phyloP scores from a whole-genome alignment of 2,329 filamentous ascomycete genomes.

The Fusarium longipes region DNA sequence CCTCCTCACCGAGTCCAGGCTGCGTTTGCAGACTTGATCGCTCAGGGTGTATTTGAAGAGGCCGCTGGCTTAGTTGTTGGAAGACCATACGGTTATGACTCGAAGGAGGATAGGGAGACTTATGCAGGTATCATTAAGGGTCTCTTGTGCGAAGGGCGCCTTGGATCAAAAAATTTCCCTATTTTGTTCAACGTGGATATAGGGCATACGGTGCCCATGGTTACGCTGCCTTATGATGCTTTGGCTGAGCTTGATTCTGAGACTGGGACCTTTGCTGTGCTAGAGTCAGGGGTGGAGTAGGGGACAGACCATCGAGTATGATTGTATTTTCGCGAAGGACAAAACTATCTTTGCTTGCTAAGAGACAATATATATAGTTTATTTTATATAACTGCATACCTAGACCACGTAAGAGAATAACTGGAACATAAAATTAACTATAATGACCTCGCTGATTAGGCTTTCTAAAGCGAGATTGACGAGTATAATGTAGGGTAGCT shows the following conservation, averaged over 20 bases:
- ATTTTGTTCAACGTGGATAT: constrained; percentile 57
- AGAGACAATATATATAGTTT: no score
- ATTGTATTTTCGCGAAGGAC: no score
- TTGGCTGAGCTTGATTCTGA: constrained; percentile 54
- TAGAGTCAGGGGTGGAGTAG: constrained; percentile 40
- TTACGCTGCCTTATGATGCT: constrained; percentile 56
- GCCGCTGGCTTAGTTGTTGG: constrained; percentile 57
- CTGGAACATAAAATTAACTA: no score
- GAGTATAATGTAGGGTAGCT: no score
- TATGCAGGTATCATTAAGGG: constrained; percentile 49
- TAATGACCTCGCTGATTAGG: no score
- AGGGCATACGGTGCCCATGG: constrained; percentile 56
- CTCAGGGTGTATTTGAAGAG: constrained; percentile 56
- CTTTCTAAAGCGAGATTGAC: no score
- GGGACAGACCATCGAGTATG: no score
- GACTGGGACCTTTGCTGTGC: constrained; percentile 51
- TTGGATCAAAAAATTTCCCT: constrained; percentile 51
- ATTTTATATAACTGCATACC: no score
- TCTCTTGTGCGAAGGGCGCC: constrained; percentile 51
- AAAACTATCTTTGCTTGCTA: no score
- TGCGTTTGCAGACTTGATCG: constrained; percentile 55
- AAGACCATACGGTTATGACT: constrained; percentile 55
- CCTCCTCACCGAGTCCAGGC: constrained; percentile 47
- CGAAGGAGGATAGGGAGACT: constrained; percentile 42
- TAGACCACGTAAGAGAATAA: no score